A percentile compares a stretch with the other conserved stretches of the same genome.
Conservation (phyloP, 768 basidiomycete species). For the Mycena amicta region DNA sequence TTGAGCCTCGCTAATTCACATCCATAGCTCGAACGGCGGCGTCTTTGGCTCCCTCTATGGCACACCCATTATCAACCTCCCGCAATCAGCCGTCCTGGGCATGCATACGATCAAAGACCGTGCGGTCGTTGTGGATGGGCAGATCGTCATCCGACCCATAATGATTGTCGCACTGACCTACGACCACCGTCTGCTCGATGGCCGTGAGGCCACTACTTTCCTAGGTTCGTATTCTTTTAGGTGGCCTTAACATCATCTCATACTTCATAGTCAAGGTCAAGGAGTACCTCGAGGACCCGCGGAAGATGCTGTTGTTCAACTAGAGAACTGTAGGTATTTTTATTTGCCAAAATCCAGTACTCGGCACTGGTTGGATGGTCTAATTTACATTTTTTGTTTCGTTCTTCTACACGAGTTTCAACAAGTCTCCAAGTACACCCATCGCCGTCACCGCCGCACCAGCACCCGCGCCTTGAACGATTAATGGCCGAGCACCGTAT, state of each 20-base stretch:
- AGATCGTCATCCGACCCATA: constrained; percentile 96
- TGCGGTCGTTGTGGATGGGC: constrained; percentile 88
- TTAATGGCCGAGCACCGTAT: constrained; percentile 85
- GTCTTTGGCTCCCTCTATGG: constrained; percentile 97
- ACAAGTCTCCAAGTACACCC: constrained; percentile 90
- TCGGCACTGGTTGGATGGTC: not conserved
- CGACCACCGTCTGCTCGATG: constrained; percentile 94
- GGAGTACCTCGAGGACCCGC: constrained; percentile 84
- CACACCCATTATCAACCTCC: constrained; percentile 98
- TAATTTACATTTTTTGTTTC: not conserved
- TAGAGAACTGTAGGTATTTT: not conserved
- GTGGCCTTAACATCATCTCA: not conserved
- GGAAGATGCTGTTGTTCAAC: not conserved
- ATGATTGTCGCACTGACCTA: constrained; percentile 95
- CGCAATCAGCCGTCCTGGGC: constrained; percentile 91
- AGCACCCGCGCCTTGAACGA: constrained; percentile 95
- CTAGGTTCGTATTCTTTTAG: constrained; percentile 63
- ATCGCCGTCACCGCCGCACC: constrained; percentile 99
- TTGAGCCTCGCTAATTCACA: not conserved
- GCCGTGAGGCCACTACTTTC: constrained; percentile 96
- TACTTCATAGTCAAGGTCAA: constrained; percentile 73
- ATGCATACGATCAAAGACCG: constrained; percentile 96
- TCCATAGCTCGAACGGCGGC: constrained; percentile 89
- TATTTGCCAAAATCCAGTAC: not conserved
- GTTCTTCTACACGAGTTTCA: constrained; percentile 50